phyloP scores from a whole-genome alignment of 805 yeast genomes.

The Candida yuanshanica region DNA sequence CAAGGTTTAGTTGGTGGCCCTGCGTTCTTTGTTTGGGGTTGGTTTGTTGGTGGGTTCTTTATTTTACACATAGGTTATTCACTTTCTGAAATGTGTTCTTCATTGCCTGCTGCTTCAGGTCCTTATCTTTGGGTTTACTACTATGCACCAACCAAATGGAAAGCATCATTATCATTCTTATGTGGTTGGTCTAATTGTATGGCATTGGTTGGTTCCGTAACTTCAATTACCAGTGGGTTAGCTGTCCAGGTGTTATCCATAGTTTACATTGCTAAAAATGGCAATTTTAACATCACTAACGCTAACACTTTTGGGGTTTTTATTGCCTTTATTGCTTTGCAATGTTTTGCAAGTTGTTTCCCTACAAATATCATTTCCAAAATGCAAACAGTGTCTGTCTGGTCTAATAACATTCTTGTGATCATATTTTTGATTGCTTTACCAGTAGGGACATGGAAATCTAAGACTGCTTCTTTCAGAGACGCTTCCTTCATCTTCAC shows the following conservation, averaged over 20 bases:
- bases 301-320: constrained; percentile 54
- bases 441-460: constrained; percentile 43
- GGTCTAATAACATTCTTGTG: constrained; percentile 45
- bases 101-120: constrained; percentile 70
- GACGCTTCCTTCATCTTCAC: constrained; percentile 52
- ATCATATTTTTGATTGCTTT: constrained; percentile 49
- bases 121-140: constrained; percentile 57
- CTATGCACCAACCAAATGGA: constrained; percentile 47
- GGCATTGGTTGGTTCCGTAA: constrained; percentile 56
- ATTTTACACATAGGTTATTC: constrained; percentile 49
- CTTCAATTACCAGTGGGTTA: constrained; percentile 63
- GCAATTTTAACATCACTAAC: constrained; percentile 43
- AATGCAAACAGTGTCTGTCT: constrained; percentile 50
- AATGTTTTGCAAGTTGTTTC: constrained; percentile 43
- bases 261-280: constrained; percentile 35
- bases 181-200: constrained; percentile 64
- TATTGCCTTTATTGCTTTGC: constrained; percentile 46
- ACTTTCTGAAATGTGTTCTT: constrained; percentile 55
- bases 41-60: constrained; percentile 52
- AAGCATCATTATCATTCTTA: constrained; percentile 47
- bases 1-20: constrained; percentile 54
- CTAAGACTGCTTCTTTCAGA: constrained; percentile 32
- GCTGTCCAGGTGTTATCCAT: constrained; percentile 50
- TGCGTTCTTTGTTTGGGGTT: constrained; percentile 57
- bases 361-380: constrained; percentile 48